Evolutionary conservation across 2,329 filamentous ascomycete genomes (phyloP), one percentile per base, ranked within the genome.

Genomic region (Fusarium sp.): DNA sequence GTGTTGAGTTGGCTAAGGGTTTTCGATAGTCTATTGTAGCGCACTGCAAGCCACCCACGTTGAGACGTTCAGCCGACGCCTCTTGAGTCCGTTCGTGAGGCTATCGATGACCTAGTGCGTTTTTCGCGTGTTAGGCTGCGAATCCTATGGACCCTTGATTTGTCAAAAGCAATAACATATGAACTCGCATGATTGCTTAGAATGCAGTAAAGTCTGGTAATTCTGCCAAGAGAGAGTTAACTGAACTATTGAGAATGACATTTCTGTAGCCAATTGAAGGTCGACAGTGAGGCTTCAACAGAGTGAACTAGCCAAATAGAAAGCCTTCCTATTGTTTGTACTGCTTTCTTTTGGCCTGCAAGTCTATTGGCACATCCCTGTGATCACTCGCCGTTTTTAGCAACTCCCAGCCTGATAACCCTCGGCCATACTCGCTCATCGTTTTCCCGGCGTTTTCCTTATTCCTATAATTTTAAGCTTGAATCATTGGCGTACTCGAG

Each of bases 1-100:
- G 23, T 36, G 25, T 39, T 49, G 43, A 17, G 19, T 36, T 27
- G 23, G 31, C 31, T 2, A 13, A 15, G 11, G 31, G 53, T 41
- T 31, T 58, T 58, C 39, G 15, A 58, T 58, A 58, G 55, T 43
- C 19, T 4, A 9, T 0, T 53, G 36, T 58, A 53, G 53, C 47
- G 53, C 39, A 8, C 19, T 11, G 21, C 13, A 35, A 15, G 33
- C 19, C 46, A 29, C 9, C 31, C 32, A 4, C 6, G 25, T 47
- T 53, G 9, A 47, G 47, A 29, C 33, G 8, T 36, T 53, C 55
- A 58, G 55, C 55, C 37, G 36, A 32, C 41, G 47, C 36, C 55
- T 42, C 31, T 37, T 14, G 11, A 13, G 53, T 10, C 55, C 31
- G 27, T 5, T 10, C 10, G 2, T 58, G 23, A 31, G 21, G 36